These are phyloP conservation scores for Fomitopsis serialis DNA, from an alignment of 768 basidiomycete species.

Conservation along the genomic window DNA sequence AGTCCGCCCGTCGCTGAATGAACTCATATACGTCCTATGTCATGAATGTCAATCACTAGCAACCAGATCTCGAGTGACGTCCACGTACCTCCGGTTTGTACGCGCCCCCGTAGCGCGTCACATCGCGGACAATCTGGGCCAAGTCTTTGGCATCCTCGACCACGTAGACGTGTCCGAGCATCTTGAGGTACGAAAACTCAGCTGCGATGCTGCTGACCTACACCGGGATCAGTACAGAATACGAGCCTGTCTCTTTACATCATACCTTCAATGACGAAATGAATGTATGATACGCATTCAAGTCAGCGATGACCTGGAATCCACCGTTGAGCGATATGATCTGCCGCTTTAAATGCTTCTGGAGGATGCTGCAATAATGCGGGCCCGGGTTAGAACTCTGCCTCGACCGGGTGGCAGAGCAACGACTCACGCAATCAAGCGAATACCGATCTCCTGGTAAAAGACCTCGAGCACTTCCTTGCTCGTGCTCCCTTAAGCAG, in stretches of 20 bases:
- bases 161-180: constrained; percentile 95
- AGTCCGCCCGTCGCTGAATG: constrained; percentile 89
- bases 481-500: constrained; percentile 90
- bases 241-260: background rate
- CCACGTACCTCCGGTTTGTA: constrained; percentile 84
- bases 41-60: background rate
- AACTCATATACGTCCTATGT: constrained; percentile 94
- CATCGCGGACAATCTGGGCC: constrained; percentile 93
- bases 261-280: constrained; percentile 77
- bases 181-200: constrained; percentile 93
- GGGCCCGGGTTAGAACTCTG: background rate
- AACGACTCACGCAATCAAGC: constrained; percentile 32
- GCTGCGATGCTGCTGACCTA: constrained; percentile 75
- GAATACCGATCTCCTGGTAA: constrained; percentile 94
- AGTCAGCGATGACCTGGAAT: constrained; percentile 92
- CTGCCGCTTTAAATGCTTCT: constrained; percentile 95
- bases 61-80: background rate
- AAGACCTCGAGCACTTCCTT: constrained; percentile 97
- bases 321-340: constrained; percentile 94
- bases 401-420: too few relatives aligned
- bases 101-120: constrained; percentile 91
- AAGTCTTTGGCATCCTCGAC: constrained; percentile 95
- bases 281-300: constrained; percentile 91
- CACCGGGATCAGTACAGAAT: background rate
- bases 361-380: constrained; percentile 61